These are phyloP conservation scores for Tripterygium wilfordii DNA, from an alignment of 177 flowering plant genomes.

Conservation along the genomic window DNA sequence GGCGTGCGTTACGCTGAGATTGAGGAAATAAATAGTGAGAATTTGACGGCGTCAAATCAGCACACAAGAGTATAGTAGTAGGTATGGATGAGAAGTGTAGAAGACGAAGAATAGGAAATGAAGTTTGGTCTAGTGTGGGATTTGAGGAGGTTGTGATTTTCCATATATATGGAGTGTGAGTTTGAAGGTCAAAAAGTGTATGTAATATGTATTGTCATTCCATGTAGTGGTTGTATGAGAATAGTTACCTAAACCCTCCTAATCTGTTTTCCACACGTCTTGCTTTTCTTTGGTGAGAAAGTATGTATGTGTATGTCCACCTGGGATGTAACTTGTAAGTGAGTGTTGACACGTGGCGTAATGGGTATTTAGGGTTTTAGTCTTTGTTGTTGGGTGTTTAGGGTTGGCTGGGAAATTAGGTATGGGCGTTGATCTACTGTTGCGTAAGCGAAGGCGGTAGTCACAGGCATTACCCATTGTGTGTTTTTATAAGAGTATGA, in stretches of 20 bases:
- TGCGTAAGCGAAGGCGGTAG: too few relatives aligned
- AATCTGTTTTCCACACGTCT: constrained; percentile 20
- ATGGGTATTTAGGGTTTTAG: constrained; percentile 6
- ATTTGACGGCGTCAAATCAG: too few relatives aligned
- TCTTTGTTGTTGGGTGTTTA: too few relatives aligned
- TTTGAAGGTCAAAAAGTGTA: neutral
- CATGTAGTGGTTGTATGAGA: constrained; percentile 11
- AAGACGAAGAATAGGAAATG: neutral
- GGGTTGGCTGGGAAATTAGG: neutral
- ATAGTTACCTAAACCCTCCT: constrained; percentile 33
- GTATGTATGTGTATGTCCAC: neutral
- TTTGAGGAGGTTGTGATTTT: neutral
- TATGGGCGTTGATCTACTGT: too few relatives aligned
- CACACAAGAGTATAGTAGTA: neutral
- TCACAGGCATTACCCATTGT: too few relatives aligned
- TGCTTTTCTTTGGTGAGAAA: neutral
- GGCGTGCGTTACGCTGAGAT: too few relatives aligned
- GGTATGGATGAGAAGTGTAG: neutral
- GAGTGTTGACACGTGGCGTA: constrained; percentile 21
- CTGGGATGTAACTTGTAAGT: neutral
- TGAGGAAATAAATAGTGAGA: too few relatives aligned
- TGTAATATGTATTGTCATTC: too few relatives aligned
- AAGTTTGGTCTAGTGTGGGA: neutral
- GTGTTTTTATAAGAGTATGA: too few relatives aligned
- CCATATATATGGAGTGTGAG: neutral